phyloP scores from a whole-genome alignment of 116 monocot species.

The Papilionanthe hybrid region DNA sequence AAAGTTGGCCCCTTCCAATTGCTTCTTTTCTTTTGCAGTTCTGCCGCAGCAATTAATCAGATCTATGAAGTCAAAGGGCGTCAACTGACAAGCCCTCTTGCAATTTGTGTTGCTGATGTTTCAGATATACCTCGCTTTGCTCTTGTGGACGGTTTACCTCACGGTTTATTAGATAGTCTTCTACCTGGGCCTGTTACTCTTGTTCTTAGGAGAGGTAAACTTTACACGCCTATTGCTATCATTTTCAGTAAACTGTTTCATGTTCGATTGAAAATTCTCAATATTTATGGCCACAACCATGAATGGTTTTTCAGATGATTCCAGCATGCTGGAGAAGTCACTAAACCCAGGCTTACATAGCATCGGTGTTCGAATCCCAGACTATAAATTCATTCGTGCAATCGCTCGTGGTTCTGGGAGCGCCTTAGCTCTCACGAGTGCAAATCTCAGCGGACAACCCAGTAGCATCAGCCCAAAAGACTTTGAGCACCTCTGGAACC shows the following conservation, averaged over 20 bases:
- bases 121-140: constrained; percentile 80
- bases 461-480: constrained; percentile 71
- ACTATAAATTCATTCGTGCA: constrained; percentile 60
- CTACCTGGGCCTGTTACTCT: constrained; percentile 93
- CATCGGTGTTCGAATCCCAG: constrained; percentile 90
- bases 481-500: constrained; percentile 75
- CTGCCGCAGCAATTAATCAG: constrained; percentile 52
- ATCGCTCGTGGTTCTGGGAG: constrained; percentile 68
- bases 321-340: constrained; percentile 64
- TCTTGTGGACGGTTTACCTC: constrained; percentile 53
- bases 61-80: constrained; percentile 96
- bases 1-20: neutral
- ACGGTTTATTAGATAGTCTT: constrained; percentile 61
- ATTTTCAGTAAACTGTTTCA: neutral
- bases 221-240: neutral
- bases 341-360: constrained; percentile 81
- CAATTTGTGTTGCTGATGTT: constrained; percentile 91
- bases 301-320: constrained; percentile 46
- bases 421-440: constrained; percentile 92
- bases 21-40: constrained; percentile 39
- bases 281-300: neutral
- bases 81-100: constrained; percentile 67
- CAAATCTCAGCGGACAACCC: constrained; percentile 75
- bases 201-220: constrained; percentile 72
- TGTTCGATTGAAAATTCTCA: neutral